These are phyloP conservation scores for Neolecta irregularis DNA, from an alignment of 1,139 yeast species.

Conservation along the genomic window DNA sequence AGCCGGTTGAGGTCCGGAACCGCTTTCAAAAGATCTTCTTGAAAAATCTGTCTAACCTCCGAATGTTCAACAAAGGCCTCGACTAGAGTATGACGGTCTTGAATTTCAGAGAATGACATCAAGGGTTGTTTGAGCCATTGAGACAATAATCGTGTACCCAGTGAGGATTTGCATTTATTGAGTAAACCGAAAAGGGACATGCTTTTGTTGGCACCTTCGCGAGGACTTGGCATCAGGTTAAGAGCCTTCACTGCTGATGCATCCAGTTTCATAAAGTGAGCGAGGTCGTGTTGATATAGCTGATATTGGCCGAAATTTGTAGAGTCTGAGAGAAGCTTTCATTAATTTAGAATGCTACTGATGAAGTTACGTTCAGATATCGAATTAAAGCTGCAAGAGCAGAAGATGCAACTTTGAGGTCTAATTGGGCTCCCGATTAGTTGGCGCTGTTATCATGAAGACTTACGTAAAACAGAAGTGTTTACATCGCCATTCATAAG, in stretches of 20 bases:
- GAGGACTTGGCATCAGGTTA: conserved; percentile 57
- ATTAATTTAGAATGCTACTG: background rate
- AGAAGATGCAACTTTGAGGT: conserved; percentile 32
- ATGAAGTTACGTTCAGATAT: conserved; percentile 30
- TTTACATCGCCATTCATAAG: conserved; percentile 37
- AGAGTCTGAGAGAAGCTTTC: conserved; percentile 38
- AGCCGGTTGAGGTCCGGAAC: conserved; percentile 76
- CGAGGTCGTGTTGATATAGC: conserved; percentile 51
- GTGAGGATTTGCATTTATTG: conserved; percentile 72
- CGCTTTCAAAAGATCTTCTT: conserved; percentile 49
- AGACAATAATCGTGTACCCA: conserved; percentile 70
- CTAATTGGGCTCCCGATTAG: conserved; percentile 29
- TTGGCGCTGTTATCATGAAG: background rate
- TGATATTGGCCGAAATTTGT: conserved; percentile 36
- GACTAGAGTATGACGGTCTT: conserved; percentile 57
- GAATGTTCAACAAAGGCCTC: conserved; percentile 56
- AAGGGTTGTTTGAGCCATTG: conserved; percentile 96
- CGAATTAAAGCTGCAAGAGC: conserved; percentile 46
- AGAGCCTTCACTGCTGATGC: conserved; percentile 79
- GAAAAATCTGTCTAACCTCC: conserved; percentile 46
- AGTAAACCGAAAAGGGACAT: conserved; percentile 67
- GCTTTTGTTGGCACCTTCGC: conserved; percentile 32
- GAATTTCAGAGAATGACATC: conserved; percentile 43
- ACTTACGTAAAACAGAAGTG: conserved; percentile 27
- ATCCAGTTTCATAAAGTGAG: conserved; percentile 74